Base-by-base conservation (phyloP, 177 flowering plant species). In the Vitis hybrid region DNA sequence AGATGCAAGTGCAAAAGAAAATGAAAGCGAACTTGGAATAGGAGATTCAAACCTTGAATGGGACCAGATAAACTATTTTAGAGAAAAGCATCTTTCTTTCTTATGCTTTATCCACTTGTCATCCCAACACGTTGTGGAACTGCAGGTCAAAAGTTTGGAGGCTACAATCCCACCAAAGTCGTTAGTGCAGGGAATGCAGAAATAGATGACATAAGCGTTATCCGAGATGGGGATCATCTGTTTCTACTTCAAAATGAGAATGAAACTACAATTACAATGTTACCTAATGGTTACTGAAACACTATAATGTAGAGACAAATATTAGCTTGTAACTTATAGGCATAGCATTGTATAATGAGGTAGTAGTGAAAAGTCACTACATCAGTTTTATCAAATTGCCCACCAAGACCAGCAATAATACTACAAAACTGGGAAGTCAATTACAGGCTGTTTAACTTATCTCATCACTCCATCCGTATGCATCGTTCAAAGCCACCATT, bases 71-170 rank as follows among this genome's bases (percentile, higher is more conserved):
- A 18, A 58, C 30, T 56, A 13, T 54, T 40, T 52, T 6, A 52
- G 3, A 54, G 14, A 30, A 64, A 13, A 52, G 63, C 60, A 49
- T 18, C 51, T 71, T 51, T 59, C 46, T 71, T 71, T 27, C 62
- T 76, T 62, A 58, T 73, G 67, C 55, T 67, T 50, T 72, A 65
- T 69, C 50, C 51, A 52, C 61, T 70, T 74, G 59, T 76, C 64
- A 71, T 51, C 54, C 62, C 46, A 18, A 46, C 66, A 60, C 64
- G 62, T 75, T 81, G 76, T 75, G 60, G 74, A 74, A 77, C 75
- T 88, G 89, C 94, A 94, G 99, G 92, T 77, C 77, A 91, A 74
- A 94, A 89, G 76, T 87, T 90, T 77, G 87, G 80, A 74, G 91
- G 85, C 79, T 59, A 72, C 86, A 79, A 72, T 62, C 84, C 87